Conservation (phyloP, 371 early-diverging fungal species). For the Dentiscutata heterogama region DNA sequence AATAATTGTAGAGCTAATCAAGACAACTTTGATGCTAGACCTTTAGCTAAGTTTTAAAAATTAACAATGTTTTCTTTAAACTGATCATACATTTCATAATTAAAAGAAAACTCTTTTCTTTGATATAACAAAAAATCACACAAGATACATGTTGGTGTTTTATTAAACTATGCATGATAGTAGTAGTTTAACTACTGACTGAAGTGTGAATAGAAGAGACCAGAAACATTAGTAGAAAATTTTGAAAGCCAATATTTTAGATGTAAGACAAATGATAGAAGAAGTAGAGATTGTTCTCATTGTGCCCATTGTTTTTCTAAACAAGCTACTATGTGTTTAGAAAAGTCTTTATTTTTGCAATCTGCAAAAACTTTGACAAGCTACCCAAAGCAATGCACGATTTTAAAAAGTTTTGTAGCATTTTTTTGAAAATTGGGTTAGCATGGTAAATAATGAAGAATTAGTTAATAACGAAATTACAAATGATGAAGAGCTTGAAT, state of each 20-base stretch:
- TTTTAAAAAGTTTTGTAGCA: not conserved
- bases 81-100: conserved; percentile 18
- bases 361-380: too few species aligned
- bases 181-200: too few species aligned
- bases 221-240: not conserved
- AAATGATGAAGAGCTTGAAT: too few species aligned
- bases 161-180: too few species aligned
- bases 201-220: conserved; percentile 1
- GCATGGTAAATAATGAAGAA: too few species aligned
- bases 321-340: not conserved
- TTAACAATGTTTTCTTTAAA: not conserved
- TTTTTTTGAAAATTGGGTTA: not conserved
- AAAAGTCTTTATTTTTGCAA: not conserved
- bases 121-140: not conserved
- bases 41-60: conserved; percentile 31
- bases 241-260: not conserved
- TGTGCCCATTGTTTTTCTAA: not conserved
- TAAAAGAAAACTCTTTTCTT: conserved; percentile 9
- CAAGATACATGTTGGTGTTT: too few species aligned
- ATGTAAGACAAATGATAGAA: too few species aligned
- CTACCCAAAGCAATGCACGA: too few species aligned
- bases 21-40: not conserved
- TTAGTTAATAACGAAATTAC: too few species aligned
- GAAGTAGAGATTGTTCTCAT: not conserved
- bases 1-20: conserved; percentile 2